A percentile compares a stretch with the other conserved stretches of the same genome.
phyloP scores from a whole-genome alignment of 2,329 filamentous ascomycete genomes.

The Paraphaeosphaeria sporulosa region DNA sequence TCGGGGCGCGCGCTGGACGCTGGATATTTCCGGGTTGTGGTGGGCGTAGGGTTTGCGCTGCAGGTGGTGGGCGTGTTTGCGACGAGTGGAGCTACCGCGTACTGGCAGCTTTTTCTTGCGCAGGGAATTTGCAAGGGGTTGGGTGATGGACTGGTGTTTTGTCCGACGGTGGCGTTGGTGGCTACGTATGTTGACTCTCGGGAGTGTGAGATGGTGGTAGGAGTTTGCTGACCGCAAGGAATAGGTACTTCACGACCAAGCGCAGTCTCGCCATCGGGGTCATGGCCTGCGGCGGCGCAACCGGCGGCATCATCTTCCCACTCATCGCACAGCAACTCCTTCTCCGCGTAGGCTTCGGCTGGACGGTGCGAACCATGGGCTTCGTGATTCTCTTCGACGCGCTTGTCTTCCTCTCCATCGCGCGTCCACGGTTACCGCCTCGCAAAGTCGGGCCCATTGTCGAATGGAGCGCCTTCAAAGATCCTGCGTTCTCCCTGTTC shows the following conservation, averaged over 20 bases:
- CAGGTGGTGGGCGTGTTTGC: conserved; percentile 32
- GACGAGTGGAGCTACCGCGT: conserved; percentile 23
- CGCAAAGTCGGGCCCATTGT: conserved; percentile 47
- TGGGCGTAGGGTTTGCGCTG: conserved; percentile 12
- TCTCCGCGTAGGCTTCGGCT: conserved; percentile 8
- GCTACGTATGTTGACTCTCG: conserved; percentile 41
- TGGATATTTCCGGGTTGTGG: conserved; percentile 12
- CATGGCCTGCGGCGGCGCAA: conserved; percentile 60
- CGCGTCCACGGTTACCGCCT: conserved; percentile 38
- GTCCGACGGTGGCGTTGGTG: conserved; percentile 26
- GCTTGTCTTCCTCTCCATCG: conserved; percentile 8
- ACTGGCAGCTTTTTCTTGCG: conserved; percentile 50
- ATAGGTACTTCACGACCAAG: conserved; percentile 61
- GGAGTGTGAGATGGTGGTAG: no score
- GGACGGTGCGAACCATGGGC: conserved; percentile 33
- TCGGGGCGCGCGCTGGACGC: conserved; percentile 18
- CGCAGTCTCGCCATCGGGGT: conserved; percentile 63
- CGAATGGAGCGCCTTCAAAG: conserved; percentile 47
- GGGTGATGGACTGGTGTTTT: conserved; percentile 28
- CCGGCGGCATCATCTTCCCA: conserved; percentile 54
- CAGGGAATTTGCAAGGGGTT: conserved; percentile 30
- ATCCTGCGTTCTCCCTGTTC: conserved; percentile 44
- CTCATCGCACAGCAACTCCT: conserved; percentile 57
- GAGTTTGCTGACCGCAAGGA: not conserved
- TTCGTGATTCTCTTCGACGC: conserved; percentile 37